These are phyloP conservation scores for Elsinoe batatas DNA, from an alignment of 2,329 filamentous ascomycete genomes.

Conservation along the genomic window DNA sequence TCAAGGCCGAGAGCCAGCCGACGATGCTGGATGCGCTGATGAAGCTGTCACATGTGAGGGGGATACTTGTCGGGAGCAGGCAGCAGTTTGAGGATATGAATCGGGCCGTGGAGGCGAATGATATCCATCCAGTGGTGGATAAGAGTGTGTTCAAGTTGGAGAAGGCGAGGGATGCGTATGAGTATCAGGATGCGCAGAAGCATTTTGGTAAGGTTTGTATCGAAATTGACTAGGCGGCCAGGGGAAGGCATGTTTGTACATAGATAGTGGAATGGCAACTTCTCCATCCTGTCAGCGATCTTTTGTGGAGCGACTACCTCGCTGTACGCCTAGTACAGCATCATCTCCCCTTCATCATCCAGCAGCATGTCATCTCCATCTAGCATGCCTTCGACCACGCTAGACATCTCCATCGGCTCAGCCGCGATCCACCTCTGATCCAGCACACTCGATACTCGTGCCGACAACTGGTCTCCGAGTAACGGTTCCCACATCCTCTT, in stretches of 20 bases:
- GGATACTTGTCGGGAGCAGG: constrained; percentile 47
- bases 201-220: constrained; percentile 37
- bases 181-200: constrained; percentile 39
- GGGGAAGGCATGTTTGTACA: background rate
- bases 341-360: background rate
- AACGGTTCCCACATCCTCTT: constrained; percentile 42
- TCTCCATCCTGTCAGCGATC: background rate
- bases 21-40: constrained; percentile 42
- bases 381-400: background rate
- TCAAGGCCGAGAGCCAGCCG: constrained; percentile 38
- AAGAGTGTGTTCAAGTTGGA: constrained; percentile 46
- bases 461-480: constrained; percentile 46
- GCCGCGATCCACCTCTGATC: constrained; percentile 39
- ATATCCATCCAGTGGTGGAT: constrained; percentile 51
- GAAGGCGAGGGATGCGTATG: constrained; percentile 42
- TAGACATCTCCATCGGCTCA: background rate
- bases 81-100: constrained; percentile 52
- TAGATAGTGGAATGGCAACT: background rate
- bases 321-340: background rate
- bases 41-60: constrained; percentile 46
- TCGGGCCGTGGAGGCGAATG: constrained; percentile 46
- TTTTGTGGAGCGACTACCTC: background rate
- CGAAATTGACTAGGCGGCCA: constrained; percentile 26
- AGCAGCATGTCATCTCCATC: background rate
- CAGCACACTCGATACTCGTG: constrained; percentile 41